These are phyloP conservation scores for Xerocomus alliaceus DNA, from an alignment of 1,284 basidiomycete species.

Conservation along the genomic window DNA sequence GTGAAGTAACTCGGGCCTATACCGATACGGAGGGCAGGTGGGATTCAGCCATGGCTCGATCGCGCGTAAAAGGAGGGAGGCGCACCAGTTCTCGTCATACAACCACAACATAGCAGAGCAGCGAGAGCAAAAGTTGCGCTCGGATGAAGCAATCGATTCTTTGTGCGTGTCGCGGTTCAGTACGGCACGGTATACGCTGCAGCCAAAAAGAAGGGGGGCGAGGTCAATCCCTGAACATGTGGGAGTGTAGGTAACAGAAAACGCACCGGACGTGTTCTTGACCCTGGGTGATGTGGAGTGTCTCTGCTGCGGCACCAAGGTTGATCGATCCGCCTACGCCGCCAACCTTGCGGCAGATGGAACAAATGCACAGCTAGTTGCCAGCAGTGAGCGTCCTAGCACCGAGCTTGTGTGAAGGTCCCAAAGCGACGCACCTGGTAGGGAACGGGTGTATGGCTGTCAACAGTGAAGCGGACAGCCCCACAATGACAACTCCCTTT, in stretches of 20 bases:
- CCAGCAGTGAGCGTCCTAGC: not conserved
- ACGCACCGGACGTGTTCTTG: slow-evolving; percentile 57
- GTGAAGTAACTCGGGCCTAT: slow-evolving; percentile 64
- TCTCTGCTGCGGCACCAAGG: slow-evolving; percentile 56
- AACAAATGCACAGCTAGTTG: slow-evolving; percentile 61
- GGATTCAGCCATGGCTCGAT: not conserved
- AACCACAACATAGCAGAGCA: slow-evolving; percentile 70
- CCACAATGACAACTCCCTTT: slow-evolving; percentile 70
- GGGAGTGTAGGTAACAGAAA: not conserved
- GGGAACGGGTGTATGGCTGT: slow-evolving; percentile 62
- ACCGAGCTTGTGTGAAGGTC: not conserved
- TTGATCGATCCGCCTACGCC: slow-evolving; percentile 66
- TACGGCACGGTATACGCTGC: slow-evolving; percentile 63
- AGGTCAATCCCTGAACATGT: too few relatives aligned
- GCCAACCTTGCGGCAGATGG: slow-evolving; percentile 69
- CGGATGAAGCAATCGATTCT: slow-evolving; percentile 54
- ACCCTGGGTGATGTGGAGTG: slow-evolving; percentile 55
- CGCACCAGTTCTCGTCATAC: slow-evolving; percentile 57
- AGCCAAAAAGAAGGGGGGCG: too few relatives aligned
- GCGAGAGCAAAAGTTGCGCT: slow-evolving; percentile 63
- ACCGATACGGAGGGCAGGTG: not conserved
- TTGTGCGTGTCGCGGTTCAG: slow-evolving; percentile 57
- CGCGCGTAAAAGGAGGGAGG: not conserved
- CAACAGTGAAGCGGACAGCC: slow-evolving; percentile 57
- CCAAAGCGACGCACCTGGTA: slow-evolving; percentile 53